Conservation (phyloP, 306 rosid genomes). For the Sicyos edulis region DNA sequence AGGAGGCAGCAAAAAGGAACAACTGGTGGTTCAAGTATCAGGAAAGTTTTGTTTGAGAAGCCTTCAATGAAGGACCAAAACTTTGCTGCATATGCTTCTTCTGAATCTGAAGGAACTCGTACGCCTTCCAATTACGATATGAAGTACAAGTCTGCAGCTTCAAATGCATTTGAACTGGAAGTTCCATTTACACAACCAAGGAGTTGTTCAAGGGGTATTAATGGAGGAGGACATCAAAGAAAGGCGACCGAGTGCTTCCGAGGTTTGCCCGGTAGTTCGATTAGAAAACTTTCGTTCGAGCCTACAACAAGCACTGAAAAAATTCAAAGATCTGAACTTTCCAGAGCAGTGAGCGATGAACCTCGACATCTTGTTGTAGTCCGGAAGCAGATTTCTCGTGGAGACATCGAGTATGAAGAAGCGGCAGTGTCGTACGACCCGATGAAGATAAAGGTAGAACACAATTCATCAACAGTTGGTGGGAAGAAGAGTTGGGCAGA, state of each 20-base stretch:
- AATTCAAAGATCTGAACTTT: background rate
- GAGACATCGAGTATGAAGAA: background rate
- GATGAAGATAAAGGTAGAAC: background rate
- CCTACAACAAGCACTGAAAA: constrained; percentile 10
- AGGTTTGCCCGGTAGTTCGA: background rate
- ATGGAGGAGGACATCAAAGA: background rate
- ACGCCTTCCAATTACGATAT: background rate
- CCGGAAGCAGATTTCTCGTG: background rate
- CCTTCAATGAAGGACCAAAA: constrained; percentile 1
- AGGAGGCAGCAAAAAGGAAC: constrained; percentile 29
- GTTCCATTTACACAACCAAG: constrained; percentile 21
- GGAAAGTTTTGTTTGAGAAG: constrained; percentile 4
- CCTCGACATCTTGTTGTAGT: background rate
- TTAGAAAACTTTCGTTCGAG: constrained; percentile 32
- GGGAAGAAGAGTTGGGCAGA: constrained; percentile 94
- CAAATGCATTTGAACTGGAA: constrained; percentile 5
- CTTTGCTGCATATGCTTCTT: constrained; percentile 5
- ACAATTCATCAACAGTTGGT: constrained; percentile 23
- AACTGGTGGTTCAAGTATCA: background rate
- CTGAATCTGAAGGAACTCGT: constrained; percentile 1
- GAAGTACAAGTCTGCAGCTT: constrained; percentile 4
- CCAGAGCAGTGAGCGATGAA: background rate
- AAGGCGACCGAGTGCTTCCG: background rate
- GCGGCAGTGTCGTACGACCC: background rate
- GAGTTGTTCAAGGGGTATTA: constrained; percentile 1